These are phyloP conservation scores for Leonotis leonurus DNA, from an alignment of 257 asterid species.

Conservation along the genomic window DNA sequence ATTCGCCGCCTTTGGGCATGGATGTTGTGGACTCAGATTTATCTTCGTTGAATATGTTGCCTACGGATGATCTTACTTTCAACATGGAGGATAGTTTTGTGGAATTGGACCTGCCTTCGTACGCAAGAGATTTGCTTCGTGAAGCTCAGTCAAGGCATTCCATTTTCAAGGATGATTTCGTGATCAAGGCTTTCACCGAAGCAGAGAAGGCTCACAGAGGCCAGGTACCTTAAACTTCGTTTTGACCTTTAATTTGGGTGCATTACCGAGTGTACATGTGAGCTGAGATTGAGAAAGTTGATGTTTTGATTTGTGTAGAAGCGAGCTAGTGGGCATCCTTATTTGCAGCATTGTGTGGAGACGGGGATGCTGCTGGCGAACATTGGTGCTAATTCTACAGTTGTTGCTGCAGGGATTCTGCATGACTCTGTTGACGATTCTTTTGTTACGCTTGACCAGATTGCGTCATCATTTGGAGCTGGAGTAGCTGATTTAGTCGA, in stretches of 20 bases:
- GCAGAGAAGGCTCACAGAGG: slow-evolving; percentile 74
- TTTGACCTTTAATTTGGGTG: neutral
- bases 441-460: slow-evolving; percentile 53
- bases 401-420: slow-evolving; percentile 93
- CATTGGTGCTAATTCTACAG: slow-evolving; percentile 81
- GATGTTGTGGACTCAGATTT: slow-evolving; percentile 28
- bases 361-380: slow-evolving; percentile 71
- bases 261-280: neutral
- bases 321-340: slow-evolving; percentile 89
- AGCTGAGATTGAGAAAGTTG: slow-evolving; percentile 5
- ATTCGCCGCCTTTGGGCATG: slow-evolving; percentile 35
- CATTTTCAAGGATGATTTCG: slow-evolving; percentile 66
- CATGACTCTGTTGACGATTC: slow-evolving; percentile 90
- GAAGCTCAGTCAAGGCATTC: slow-evolving; percentile 64
- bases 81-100: slow-evolving; percentile 61
- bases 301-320: slow-evolving; percentile 38
- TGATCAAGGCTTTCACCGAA: slow-evolving; percentile 64
- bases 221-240: slow-evolving; percentile 44
- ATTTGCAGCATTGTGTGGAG: slow-evolving; percentile 94
- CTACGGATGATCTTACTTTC: slow-evolving; percentile 72
- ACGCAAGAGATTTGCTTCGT: slow-evolving; percentile 57
- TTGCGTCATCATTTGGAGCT: slow-evolving; percentile 49
- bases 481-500: slow-evolving; percentile 85
- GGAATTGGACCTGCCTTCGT: slow-evolving; percentile 41
- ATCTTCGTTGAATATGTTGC: slow-evolving; percentile 13